These are phyloP conservation scores for Pterocarpus santalinus DNA, from an alignment of 306 rosid species.

Conservation along the genomic window DNA sequence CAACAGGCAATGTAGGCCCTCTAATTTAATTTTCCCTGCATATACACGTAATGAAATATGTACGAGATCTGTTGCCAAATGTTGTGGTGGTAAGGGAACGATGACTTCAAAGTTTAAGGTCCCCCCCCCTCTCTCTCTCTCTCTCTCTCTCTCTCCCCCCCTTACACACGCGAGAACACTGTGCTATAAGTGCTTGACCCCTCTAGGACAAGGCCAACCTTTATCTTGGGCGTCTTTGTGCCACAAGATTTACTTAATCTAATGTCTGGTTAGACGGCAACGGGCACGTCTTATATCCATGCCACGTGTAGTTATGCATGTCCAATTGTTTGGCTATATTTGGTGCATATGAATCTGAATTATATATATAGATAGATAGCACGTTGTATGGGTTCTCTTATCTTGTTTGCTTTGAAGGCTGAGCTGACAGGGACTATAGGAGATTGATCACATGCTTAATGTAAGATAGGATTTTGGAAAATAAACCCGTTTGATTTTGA, in stretches of 20 bases:
- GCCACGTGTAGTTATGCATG: slow-evolving; percentile 14
- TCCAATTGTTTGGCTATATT: too few relatives aligned
- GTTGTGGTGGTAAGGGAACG: slow-evolving; percentile 31
- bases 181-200: slow-evolving; percentile 37
- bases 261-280: slow-evolving; percentile 17
- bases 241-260: slow-evolving; percentile 50
- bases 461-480: too few relatives aligned
- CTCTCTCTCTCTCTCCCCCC: too few relatives aligned
- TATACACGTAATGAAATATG: neutral
- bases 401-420: too few relatives aligned
- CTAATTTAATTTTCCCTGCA: neutral
- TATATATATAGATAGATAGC: too few relatives aligned
- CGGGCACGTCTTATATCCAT: neutral
- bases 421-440: too few relatives aligned
- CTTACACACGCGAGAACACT: neutral
- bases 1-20: slow-evolving; percentile 38
- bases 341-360: too few relatives aligned
- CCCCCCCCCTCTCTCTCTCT: slow-evolving; percentile 6
- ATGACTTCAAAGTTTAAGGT: slow-evolving; percentile 28
- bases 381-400: too few relatives aligned
- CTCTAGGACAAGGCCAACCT: slow-evolving; percentile 2
- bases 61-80: slow-evolving; percentile 10
- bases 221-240: slow-evolving; percentile 17
- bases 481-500: too few relatives aligned
- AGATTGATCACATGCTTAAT: too few relatives aligned